These are phyloP conservation scores for Orbilia javanica DNA, from an alignment of 2,329 filamentous ascomycete genomes.

Conservation along the genomic window DNA sequence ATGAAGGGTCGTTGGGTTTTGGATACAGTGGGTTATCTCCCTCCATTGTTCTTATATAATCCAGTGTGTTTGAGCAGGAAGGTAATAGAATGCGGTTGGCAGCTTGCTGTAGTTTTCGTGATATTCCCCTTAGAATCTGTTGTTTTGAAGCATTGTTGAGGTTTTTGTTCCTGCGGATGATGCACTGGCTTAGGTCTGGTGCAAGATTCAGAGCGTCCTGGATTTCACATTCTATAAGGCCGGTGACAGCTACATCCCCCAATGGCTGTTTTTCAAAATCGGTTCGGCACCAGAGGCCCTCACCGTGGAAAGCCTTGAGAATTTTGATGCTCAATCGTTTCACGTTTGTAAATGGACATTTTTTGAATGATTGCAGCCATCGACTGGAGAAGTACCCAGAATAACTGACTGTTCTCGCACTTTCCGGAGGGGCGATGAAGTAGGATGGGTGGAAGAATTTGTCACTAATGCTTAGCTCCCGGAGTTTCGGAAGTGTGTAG, in stretches of 20 bases:
- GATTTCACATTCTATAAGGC: background rate
- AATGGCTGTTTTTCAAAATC: background rate
- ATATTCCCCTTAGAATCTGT: background rate
- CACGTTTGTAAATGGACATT: background rate
- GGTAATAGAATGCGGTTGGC: background rate
- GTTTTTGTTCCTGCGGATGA: background rate
- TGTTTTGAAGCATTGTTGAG: background rate
- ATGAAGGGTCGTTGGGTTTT: background rate
- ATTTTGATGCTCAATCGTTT: background rate
- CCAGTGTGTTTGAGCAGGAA: background rate
- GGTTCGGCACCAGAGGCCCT: background rate
- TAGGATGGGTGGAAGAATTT: background rate
- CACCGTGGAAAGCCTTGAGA: no score
- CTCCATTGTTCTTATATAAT: background rate
- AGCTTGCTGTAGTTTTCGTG: background rate
- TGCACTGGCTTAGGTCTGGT: background rate
- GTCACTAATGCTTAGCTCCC: background rate
- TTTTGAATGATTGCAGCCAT: slow-evolving; percentile 7
- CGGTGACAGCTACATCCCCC: background rate
- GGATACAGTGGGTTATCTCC: background rate
- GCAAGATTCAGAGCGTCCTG: background rate
- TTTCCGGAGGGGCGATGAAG: background rate
- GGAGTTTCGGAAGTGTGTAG: background rate
- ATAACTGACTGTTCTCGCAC: background rate
- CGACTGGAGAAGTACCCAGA: background rate